These are phyloP conservation scores for Huntiella bhutanensis DNA, from an alignment of 2,329 filamentous ascomycete genomes.

Conservation along the genomic window DNA sequence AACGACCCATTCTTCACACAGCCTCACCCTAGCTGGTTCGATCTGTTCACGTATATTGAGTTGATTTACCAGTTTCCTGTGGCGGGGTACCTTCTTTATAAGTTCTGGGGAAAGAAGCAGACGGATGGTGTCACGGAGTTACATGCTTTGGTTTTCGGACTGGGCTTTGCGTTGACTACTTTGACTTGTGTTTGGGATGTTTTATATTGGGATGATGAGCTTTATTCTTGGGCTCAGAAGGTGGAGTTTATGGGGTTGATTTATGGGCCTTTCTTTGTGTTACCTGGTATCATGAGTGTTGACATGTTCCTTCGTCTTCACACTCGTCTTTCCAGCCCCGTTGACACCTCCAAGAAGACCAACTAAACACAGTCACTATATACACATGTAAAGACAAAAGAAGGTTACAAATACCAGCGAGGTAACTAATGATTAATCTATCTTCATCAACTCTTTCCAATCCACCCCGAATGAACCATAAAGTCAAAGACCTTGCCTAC, in stretches of 20 bases:
- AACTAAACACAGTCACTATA: constrained; percentile 2
- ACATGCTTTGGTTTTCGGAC: constrained; percentile 30
- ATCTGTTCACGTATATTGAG: constrained; percentile 31
- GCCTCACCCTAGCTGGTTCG: constrained; percentile 29
- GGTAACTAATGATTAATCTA: neutral
- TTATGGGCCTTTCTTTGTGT: constrained; percentile 27
- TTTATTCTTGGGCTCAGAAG: constrained; percentile 28
- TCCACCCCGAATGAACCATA: constrained; percentile 82
- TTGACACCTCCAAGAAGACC: constrained; percentile 11
- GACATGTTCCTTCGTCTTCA: constrained; percentile 38
- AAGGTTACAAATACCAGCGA: neutral
- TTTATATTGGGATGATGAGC: constrained; percentile 26
- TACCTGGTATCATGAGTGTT: constrained; percentile 30
- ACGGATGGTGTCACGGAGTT: constrained; percentile 25
- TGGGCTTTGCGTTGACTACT: constrained; percentile 33
- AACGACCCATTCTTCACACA: constrained; percentile 31
- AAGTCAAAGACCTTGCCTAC: constrained; percentile 81
- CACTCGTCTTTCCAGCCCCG: constrained; percentile 20
- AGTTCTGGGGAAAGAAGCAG: constrained; percentile 17
- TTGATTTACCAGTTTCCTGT: constrained; percentile 31
- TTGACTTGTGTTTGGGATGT: constrained; percentile 32
- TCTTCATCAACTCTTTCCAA: constrained; percentile 42
- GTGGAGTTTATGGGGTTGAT: constrained; percentile 26
- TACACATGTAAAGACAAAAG: neutral
- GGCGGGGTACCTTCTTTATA: constrained; percentile 26